Base-by-base conservation (phyloP, 208 protist genomes). In the Leishmania tarentolae region DNA sequence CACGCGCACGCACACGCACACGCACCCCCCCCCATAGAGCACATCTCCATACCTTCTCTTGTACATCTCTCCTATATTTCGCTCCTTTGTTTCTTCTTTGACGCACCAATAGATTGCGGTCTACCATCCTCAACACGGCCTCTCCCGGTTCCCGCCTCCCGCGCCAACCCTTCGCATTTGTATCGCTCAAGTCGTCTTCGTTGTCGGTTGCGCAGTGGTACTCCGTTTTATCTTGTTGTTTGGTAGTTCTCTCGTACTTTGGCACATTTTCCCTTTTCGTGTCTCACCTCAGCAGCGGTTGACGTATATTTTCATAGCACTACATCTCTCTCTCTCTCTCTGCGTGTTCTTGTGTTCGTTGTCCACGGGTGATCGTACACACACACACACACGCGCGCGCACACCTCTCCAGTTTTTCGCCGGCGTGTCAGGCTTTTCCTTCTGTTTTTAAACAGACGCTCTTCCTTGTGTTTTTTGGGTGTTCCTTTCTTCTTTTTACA, bases 371-470 rank as follows among this genome's bases (percentile, higher is more conserved):
- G 5, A n/a, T 37, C 59, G 59, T 24, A 35, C 52, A 69, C 66
- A 70, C 70, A 0, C 37, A 75, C 46, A 75, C 40, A 47, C 40
- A 71, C 66, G 1, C 66, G 5, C 40, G n/a, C 66, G 1, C 66
- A 46, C 13, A 71, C 3, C 21, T 31, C 46, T 24, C n/a, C 44
- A 5, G 28, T 31, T 11, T n/a, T 13, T 28, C 70, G 3, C 70
- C 0, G 61, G 31, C 61, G 31, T 7, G 61, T 37, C 61, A 66
- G 40, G 61, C 61, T 13, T 9, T 6, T 31, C 28, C 52, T 37
- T 77, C 76, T 80, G 76, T 80, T 80, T 80, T 35, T 80, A 17
- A 80, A 80, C 76, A 80, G 76, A 31, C 75, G 52, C n/a, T n/a
- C 72, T 44, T 13, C 52, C 42, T 76, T 63, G 24, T 52, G 44